Base-by-base conservation (phyloP, 75 land plant species). In the Selaginella tamariscina region DNA sequence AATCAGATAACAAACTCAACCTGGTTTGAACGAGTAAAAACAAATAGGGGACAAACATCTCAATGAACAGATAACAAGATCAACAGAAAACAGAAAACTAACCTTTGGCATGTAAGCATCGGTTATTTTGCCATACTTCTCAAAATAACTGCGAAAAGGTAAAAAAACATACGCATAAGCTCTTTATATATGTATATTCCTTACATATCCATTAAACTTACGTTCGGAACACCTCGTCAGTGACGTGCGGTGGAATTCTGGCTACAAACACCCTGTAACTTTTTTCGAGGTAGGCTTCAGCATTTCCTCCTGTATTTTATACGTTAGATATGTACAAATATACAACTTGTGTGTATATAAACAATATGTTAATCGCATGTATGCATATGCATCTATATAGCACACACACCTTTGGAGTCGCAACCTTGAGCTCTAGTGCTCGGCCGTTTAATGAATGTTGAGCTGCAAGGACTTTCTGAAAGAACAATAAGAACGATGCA, bases 71-170 rank as follows among this genome's bases (percentile, higher is more conserved):
- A 11, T 49, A 49, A 49, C 11, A 49, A 11, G 54, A 11, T 49
- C 54, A 11, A 49, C 2, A 9, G 29, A 0, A 68, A n/a, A n/a
- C n/a, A n/a, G 2, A 56, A 69, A 26, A 0, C 30, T 67, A 32
- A 89, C 98, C 98, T 95, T 95, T 68, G 99, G 99, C 89, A 95
- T 91, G 80, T 95, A 95, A 1, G 88, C 71, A 76, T 95, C 99
- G 5, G 82, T 83, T 32, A 94, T 85, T 21, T 82, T 80, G 30
- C 98, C 98, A 82, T 82, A 94, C 32, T 69, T 78, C 78, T 94
- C 91, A 74, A 94, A 94, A 77, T 93, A 77, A 65, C 95, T 94
- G 82, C 55, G 32, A 9, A 32, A 39, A 13, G 56, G 44, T 8
- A 55, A 5, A 32, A 1, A 44, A 26, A 26, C 22, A 67, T 23